Evolutionary conservation across 2,329 filamentous ascomycete species (phyloP), one percentile per base, ranked within the genome.

Genomic region (Hypomyces rosellus): DNA sequence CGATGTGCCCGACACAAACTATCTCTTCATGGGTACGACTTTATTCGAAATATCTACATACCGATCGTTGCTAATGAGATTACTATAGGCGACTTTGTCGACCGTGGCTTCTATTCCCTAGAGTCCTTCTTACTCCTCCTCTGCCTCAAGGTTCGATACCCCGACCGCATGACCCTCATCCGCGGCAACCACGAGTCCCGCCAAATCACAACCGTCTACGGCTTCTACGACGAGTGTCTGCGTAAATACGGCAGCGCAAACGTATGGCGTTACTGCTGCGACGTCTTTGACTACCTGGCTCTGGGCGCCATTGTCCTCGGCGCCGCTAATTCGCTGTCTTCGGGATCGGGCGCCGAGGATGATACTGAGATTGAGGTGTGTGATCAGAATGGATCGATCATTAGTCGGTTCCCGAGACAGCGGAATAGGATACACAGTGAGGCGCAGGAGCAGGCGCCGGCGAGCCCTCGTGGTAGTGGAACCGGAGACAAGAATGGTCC

Each of bases 151-250:
- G 92, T 97, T 54, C 87, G 92, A 66, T 97, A 97, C 66, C 93
- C 92, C 48, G 90, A 97, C 69, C 89, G 93, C 59, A 96, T 97
- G 74, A 97, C 93, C 4, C 80, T 97, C 39, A 96, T 97, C 63
- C 82, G 92, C 56, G 92, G 92, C 57, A 96, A 96, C 67, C 90
- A 96, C 74, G 92, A 97, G 71, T 96, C 91, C 41, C 84, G 92
- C 52, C 92, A 97, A 69, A 97, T 97, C 58, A 97, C 92, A 18
- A 95, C 89, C 5, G 92, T 97, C 13, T 97, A 97, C 67, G 92
- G 92, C 55, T 97, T 97, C 74, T 97, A 97, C 73, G 92, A 97
- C 64, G 92, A 97, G 72, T 97, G 92, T 63, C 77, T 96, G 56
- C 80, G 92, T 48, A 97, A 97, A 71, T 97, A 97, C 64, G 92